Percentiles rank a stretch among this genome's conserved stretches.
Evolutionary conservation across 2,329 filamentous ascomycete genomes (phyloP).

Genomic region (Alternaria sp.): DNA sequence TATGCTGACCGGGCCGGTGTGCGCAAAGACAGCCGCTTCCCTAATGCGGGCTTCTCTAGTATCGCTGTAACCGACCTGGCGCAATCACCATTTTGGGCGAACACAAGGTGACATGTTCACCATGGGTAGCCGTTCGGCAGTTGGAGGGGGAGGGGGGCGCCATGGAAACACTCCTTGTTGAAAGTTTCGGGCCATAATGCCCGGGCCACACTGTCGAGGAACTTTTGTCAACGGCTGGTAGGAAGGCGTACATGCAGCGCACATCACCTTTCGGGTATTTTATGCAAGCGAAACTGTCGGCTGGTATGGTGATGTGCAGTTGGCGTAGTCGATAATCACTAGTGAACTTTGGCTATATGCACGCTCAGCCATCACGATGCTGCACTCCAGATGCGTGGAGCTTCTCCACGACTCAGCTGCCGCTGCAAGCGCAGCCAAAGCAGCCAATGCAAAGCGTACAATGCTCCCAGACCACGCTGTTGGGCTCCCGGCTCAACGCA

Average conservation of each 20-base stretch:
- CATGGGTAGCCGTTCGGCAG: slow-evolving; percentile 10
- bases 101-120: slow-evolving; percentile 23
- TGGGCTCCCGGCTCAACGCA: slow-evolving; percentile 43
- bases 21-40: slow-evolving; percentile 44
- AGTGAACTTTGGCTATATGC: slow-evolving; percentile 5
- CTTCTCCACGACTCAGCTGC: slow-evolving; percentile 23
- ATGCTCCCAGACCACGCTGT: slow-evolving; percentile 42
- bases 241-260: slow-evolving; percentile 27
- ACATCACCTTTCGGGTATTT: slow-evolving; percentile 16
- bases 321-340: background rate
- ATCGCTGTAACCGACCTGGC: slow-evolving; percentile 42
- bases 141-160: slow-evolving; percentile 5
- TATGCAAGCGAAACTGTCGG: slow-evolving; percentile 7
- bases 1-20: slow-evolving; percentile 44
- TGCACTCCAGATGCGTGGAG: slow-evolving; percentile 23
- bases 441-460: slow-evolving; percentile 34
- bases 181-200: slow-evolving; percentile 18
- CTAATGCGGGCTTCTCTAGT: slow-evolving; percentile 48
- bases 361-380: slow-evolving; percentile 10
- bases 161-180: slow-evolving; percentile 16
- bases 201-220: slow-evolving; percentile 19
- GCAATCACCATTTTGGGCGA: slow-evolving; percentile 44
- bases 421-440: slow-evolving; percentile 40
- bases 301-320: slow-evolving; percentile 7
- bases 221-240: slow-evolving; percentile 13